Percentiles rank a stretch among this genome's conserved stretches.
Evolutionary conservation across 2,329 filamentous ascomycete genomes (phyloP).

Genomic region (Corinectria fuckeliana): DNA sequence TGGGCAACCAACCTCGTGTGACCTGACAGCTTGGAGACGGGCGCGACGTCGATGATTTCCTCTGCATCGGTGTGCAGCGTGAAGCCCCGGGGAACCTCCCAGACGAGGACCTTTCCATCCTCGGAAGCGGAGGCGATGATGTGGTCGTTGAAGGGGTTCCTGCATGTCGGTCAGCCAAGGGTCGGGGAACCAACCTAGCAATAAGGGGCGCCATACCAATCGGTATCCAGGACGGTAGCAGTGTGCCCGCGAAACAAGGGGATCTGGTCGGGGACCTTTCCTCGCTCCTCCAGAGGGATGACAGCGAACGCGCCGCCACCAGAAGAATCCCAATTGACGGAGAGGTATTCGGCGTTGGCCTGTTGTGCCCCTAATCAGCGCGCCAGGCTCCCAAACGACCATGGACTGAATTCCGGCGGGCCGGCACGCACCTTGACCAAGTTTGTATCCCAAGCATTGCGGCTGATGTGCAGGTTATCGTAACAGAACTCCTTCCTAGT

Average conservation of each 20-base stretch:
- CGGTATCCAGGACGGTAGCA: constrained; percentile 92
- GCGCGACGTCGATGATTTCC: constrained; percentile 80
- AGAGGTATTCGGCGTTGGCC: constrained; percentile 94
- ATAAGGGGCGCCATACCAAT: constrained; percentile 70
- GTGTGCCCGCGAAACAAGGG: constrained; percentile 97
- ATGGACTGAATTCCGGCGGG: constrained; percentile 20
- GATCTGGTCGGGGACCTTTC: constrained; percentile 89
- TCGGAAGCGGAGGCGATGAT: constrained; percentile 94
- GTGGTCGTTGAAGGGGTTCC: constrained; percentile 95
- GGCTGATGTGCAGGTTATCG: constrained; percentile 95
- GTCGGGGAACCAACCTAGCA: constrained; percentile 1
- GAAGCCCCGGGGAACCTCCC: constrained; percentile 91
- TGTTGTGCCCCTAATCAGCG: constrained; percentile 48
- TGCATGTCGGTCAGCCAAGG: constrained; percentile 44
- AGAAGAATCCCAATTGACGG: constrained; percentile 98
- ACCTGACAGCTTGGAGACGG: constrained; percentile 80
- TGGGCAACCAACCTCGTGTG: constrained; percentile 74
- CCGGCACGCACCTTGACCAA: constrained; percentile 79
- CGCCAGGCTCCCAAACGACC: constrained; percentile 23
- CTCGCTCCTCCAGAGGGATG: constrained; percentile 86
- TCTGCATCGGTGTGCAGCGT: constrained; percentile 84
- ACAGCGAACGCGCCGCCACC: constrained; percentile 97
- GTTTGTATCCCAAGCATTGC: constrained; percentile 99
- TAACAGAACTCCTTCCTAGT: constrained; percentile 98
- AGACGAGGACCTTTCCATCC: constrained; percentile 96